phyloP scores from a whole-genome alignment of 2,329 filamentous ascomycete species.

The Talaromyces sp. region DNA sequence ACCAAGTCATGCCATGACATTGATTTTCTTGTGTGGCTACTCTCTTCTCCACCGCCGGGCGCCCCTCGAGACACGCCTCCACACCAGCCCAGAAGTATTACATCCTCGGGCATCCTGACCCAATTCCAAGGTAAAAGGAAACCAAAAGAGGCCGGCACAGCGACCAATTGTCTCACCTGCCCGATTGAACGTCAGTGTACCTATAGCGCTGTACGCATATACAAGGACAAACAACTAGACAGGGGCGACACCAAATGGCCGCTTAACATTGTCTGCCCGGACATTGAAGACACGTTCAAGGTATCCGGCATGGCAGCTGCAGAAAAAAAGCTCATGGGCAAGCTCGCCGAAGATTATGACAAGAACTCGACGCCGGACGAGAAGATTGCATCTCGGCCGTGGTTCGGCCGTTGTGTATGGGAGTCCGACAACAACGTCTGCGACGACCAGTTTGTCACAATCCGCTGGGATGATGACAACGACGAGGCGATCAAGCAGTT shows the following conservation, averaged over 20 bases:
- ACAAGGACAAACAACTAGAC: slow-evolving; percentile 63
- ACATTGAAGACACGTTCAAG: slow-evolving; percentile 72
- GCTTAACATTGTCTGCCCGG: slow-evolving; percentile 79
- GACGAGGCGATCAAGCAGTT: not conserved
- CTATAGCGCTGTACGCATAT: slow-evolving; percentile 81
- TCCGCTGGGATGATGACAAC: slow-evolving; percentile 74
- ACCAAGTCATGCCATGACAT: slow-evolving; percentile 98
- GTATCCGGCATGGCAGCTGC: slow-evolving; percentile 45
- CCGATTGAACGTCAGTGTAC: slow-evolving; percentile 68
- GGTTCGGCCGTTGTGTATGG: slow-evolving; percentile 95
- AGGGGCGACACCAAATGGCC: slow-evolving; percentile 72
- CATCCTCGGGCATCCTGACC: slow-evolving; percentile 69
- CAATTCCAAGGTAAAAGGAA: slow-evolving; percentile 74
- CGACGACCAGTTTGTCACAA: slow-evolving; percentile 85
- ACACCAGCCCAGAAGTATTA: slow-evolving; percentile 71
- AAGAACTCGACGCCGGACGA: slow-evolving; percentile 48
- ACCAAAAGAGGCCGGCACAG: slow-evolving; percentile 64
- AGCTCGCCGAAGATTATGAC: slow-evolving; percentile 52
- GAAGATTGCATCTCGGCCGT: slow-evolving; percentile 48
- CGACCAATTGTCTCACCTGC: slow-evolving; percentile 85
- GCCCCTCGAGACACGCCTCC: slow-evolving; percentile 39
- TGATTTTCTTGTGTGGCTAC: slow-evolving; percentile 84
- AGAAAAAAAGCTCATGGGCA: slow-evolving; percentile 43
- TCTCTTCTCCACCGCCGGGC: slow-evolving; percentile 63
- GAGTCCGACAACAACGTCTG: slow-evolving; percentile 90